phyloP scores from a whole-genome alignment of 1,284 basidiomycete species.

The Ceratobasidium sp. region DNA sequence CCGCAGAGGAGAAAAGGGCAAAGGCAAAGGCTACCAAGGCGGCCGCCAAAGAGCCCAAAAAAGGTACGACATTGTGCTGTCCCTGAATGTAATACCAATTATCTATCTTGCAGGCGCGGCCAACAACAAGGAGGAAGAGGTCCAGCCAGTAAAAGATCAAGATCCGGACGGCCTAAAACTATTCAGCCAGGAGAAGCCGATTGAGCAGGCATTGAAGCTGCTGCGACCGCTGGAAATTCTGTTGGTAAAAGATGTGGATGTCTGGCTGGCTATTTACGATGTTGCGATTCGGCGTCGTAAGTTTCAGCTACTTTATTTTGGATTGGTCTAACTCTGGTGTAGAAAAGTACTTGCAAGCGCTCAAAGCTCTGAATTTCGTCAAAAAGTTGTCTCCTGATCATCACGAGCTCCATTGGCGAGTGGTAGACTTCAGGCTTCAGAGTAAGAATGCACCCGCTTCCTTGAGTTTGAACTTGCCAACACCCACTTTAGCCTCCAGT shows the following conservation, averaged over 20 bases:
- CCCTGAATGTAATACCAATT: conserved; percentile 3
- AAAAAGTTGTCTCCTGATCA: conserved; percentile 62
- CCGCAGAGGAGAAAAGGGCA: conserved; percentile 82
- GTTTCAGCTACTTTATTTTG: conserved; percentile 45
- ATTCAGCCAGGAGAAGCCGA: conserved; percentile 66
- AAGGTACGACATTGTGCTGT: conserved; percentile 49
- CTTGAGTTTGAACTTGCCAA: conserved; percentile 44
- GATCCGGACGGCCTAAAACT: conserved; percentile 84
- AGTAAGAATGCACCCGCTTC: conserved; percentile 3
- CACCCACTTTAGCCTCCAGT: conserved; percentile 51
- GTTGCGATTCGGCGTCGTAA: conserved; percentile 78
- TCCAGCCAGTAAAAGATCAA: conserved; percentile 68
- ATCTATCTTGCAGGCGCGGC: conserved; percentile 47
- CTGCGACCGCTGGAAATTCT: conserved; percentile 70
- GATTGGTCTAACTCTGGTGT: conserved; percentile 10
- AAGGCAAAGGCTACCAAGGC: conserved; percentile 92
- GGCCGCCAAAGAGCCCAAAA: conserved; percentile 73
- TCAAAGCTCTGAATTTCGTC: conserved; percentile 70
- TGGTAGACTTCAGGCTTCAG: conserved; percentile 69
- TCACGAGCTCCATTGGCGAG: conserved; percentile 73
- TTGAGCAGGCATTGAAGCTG: conserved; percentile 79
- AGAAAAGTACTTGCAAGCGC: conserved; percentile 85
- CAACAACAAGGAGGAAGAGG: conserved; percentile 75
- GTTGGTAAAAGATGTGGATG: conserved; percentile 63
- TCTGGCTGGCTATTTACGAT: conserved; percentile 81